phyloP scores from a whole-genome alignment of 2,329 filamentous ascomycete species.

The Metarhizium rileyi region DNA sequence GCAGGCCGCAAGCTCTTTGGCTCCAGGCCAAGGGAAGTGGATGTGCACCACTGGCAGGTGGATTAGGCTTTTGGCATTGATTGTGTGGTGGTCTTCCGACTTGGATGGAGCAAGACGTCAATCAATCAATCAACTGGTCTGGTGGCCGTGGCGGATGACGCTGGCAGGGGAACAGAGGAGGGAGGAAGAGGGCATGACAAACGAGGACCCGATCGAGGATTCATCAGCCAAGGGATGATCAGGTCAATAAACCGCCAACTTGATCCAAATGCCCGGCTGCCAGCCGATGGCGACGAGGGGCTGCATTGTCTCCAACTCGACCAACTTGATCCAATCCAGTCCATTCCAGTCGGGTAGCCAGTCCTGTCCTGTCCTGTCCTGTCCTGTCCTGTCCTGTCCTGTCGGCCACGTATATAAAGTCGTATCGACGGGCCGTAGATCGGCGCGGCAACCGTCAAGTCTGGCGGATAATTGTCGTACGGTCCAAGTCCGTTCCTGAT shows the following conservation, averaged over 20 bases:
- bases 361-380: no score
- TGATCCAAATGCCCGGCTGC: no score
- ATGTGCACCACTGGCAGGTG: neutral
- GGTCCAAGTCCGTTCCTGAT: neutral
- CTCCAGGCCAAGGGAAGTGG: neutral
- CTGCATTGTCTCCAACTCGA: no score
- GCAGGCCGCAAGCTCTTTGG: neutral
- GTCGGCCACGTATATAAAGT: neutral
- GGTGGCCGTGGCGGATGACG: neutral
- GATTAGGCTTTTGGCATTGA: neutral
- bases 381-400: no score
- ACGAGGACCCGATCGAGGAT: neutral
- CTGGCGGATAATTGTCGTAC: neutral
- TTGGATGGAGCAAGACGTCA: neutral
- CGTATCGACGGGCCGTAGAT: neutral
- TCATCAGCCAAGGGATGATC: no score
- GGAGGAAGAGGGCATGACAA: neutral
- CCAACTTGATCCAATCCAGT: no score
- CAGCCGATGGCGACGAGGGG: no score
- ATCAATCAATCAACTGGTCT: neutral
- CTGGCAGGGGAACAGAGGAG: neutral
- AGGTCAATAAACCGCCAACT: no score
- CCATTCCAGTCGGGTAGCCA: no score
- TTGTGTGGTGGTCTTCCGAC: neutral
- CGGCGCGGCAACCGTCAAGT: neutral